phyloP scores from a whole-genome alignment of 345 rosid species.

The Rubroshorea leprosula region DNA sequence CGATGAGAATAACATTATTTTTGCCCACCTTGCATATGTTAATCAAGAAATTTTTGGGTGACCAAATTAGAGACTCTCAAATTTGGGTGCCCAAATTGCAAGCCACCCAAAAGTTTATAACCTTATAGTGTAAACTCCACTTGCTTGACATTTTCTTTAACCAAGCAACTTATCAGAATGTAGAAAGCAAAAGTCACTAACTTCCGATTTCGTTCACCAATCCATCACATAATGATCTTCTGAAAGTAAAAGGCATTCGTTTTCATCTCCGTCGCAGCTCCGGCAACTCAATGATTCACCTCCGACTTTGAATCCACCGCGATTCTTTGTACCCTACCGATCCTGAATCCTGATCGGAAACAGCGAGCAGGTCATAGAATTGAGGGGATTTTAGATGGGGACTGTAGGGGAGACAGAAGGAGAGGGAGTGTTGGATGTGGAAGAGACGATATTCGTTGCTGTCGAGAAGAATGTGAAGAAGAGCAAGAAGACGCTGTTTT shows the following conservation, averaged over 20 bases:
- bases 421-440: constrained; percentile 29
- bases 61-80: too few relatives aligned
- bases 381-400: constrained; percentile 28
- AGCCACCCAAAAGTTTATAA: too few relatives aligned
- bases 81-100: too few relatives aligned
- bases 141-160: too few relatives aligned
- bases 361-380: neutral
- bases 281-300: neutral
- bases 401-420: constrained; percentile 26
- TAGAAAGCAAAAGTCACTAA: too few relatives aligned
- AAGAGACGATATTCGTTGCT: constrained; percentile 69
- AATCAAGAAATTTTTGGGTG: too few relatives aligned
- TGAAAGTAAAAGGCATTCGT: neutral
- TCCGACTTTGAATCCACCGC: neutral
- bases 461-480: constrained; percentile 65
- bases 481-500: constrained; percentile 46
- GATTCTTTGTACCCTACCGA: neutral
- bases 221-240: neutral
- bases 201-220: neutral
- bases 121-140: too few relatives aligned
- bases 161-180: too few relatives aligned
- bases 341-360: neutral
- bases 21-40: too few relatives aligned
- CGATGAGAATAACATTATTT: too few relatives aligned
- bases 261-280: neutral